Evolutionary conservation across 345 rosid species (phyloP).

Genomic region (Eucalyptus melliodora): DNA sequence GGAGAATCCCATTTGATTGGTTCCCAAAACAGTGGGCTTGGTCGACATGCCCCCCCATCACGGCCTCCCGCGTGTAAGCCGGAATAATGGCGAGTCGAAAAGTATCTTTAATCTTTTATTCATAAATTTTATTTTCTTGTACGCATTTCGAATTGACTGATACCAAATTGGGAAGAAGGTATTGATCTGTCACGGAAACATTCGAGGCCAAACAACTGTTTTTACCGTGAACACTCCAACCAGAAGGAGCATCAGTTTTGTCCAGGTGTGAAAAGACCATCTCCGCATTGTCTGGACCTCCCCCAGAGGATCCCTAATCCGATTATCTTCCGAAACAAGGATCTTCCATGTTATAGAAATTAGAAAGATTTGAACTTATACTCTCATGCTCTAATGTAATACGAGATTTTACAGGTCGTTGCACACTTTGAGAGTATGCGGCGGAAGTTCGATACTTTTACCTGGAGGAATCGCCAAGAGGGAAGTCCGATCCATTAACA

Average conservation of each 20-base stretch:
- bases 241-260: neutral
- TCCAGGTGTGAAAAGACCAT: neutral
- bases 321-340: neutral
- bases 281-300: neutral
- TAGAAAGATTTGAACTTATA: neutral
- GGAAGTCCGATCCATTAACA: too few species aligned
- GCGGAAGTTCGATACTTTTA: too few species aligned
- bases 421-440: too few species aligned
- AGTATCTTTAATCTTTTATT: too few species aligned
- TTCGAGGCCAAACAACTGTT: too few species aligned
- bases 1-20: neutral
- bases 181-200: too few species aligned
- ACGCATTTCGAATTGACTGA: too few species aligned
- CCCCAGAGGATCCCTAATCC: neutral
- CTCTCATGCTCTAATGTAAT: neutral
- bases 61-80: neutral
- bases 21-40: neutral
- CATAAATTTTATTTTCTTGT: too few species aligned
- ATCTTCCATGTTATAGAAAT: neutral
- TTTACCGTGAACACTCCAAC: too few species aligned
- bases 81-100: too few species aligned
- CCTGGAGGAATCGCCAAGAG: fast-evolving
- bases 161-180: too few species aligned
- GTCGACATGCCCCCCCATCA: neutral
- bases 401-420: neutral